phyloP scores from a whole-genome alignment of 2,329 filamentous ascomycete species.

The Paradendryphiella salina region DNA sequence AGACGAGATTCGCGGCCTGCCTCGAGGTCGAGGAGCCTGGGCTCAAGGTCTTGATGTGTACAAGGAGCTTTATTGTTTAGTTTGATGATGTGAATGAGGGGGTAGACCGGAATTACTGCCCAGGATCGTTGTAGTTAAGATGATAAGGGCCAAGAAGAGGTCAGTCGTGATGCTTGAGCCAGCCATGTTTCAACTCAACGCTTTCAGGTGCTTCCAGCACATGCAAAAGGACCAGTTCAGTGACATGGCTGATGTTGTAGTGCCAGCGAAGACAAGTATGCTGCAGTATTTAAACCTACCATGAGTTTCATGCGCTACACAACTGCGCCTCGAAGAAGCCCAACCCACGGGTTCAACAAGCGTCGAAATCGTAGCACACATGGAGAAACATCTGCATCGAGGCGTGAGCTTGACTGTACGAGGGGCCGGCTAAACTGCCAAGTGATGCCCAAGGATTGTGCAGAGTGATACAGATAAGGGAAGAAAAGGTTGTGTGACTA shows the following conservation, averaged over 20 bases:
- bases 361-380: background rate
- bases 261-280: slow-evolving; percentile 12
- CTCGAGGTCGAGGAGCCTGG: slow-evolving; percentile 5
- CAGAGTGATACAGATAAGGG: slow-evolving; percentile 5
- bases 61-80: background rate
- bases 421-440: slow-evolving; percentile 1
- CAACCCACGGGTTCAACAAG: background rate
- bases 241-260: slow-evolving; percentile 3
- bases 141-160: slow-evolving; percentile 22
- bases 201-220: background rate
- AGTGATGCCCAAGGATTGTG: background rate
- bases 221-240: slow-evolving; percentile 1
- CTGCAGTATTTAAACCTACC: slow-evolving; percentile 11
- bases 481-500: slow-evolving; percentile 3
- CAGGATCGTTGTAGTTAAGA: slow-evolving; percentile 19
- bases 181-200: background rate
- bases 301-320: background rate
- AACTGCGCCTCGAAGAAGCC: background rate
- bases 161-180: background rate
- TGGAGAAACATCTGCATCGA: background rate
- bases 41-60: background rate
- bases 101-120: slow-evolving; percentile 21
- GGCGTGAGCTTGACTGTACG: background rate
- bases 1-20: slow-evolving; percentile 3
- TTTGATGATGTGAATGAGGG: slow-evolving; percentile 15